These are phyloP conservation scores for Sphaerosporella brunnea DNA, from an alignment of 495 filamentous ascomycete species.

Conservation along the genomic window DNA sequence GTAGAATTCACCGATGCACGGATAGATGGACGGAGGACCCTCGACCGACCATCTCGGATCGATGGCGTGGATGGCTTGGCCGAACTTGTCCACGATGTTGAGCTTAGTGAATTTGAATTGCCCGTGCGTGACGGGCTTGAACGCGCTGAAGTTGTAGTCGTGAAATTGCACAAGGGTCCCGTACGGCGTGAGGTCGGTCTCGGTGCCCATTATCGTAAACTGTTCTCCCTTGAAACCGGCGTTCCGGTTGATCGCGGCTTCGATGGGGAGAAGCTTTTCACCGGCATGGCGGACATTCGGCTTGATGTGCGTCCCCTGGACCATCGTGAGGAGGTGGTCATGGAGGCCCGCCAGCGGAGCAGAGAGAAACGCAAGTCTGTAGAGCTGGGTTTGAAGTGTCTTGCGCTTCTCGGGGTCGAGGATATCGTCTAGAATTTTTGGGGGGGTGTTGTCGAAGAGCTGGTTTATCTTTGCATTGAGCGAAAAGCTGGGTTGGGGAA, in stretches of 20 bases:
- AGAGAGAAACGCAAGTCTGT: conserved; percentile 27
- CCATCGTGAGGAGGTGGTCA: conserved; percentile 29
- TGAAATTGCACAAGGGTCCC: conserved; percentile 8
- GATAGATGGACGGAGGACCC: no score
- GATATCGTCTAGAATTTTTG: conserved; percentile 12
- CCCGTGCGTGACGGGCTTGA: conserved; percentile 35
- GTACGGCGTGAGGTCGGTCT: conserved; percentile 27
- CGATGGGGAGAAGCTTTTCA: conserved; percentile 9
- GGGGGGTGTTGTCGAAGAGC: conserved; percentile 24
- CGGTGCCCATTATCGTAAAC: conserved; percentile 13
- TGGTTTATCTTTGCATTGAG: conserved; percentile 27
- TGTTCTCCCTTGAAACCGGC: conserved; percentile 5
- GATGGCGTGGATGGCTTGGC: conserved; percentile 21
- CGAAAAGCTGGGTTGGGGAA: conserved; percentile 32
- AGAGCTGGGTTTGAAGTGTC: background rate
- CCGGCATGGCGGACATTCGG: conserved; percentile 23
- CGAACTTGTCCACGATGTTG: conserved; percentile 40
- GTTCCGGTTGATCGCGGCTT: conserved; percentile 7
- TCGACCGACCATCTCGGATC: no score
- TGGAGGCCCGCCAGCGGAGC: conserved; percentile 30
- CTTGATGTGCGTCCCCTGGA: conserved; percentile 32
- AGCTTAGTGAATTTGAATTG: conserved; percentile 32
- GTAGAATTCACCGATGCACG: no score
- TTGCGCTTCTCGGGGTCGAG: conserved; percentile 6
- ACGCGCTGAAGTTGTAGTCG: conserved; percentile 9